Evolutionary conservation across 495 filamentous ascomycete genomes (phyloP).

Genomic region (Aspergillus ellipticus): DNA sequence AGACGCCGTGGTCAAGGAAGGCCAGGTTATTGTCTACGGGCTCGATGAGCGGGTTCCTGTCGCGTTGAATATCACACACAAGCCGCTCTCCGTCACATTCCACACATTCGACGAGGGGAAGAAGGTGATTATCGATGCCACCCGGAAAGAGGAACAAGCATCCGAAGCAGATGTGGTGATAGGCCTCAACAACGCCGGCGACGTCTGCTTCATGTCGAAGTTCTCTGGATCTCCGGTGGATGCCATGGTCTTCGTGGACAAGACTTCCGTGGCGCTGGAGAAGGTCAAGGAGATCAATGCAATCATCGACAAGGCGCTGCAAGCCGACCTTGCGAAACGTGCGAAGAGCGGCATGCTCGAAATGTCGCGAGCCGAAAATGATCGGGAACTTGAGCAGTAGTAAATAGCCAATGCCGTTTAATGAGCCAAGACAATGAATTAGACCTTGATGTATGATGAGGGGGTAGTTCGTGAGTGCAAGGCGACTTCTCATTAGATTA

Average conservation of each 20-base stretch:
- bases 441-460: constrained; percentile 10
- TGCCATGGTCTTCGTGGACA: constrained; percentile 68
- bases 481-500: no score
- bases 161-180: constrained; percentile 80
- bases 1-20: constrained; percentile 79
- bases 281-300: constrained; percentile 77
- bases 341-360: constrained; percentile 71
- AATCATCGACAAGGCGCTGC: constrained; percentile 65
- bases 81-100: constrained; percentile 83
- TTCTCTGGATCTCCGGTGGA: constrained; percentile 76
- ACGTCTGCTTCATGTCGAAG: constrained; percentile 89
- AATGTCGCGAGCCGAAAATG: constrained; percentile 83
- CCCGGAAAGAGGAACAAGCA: constrained; percentile 78
- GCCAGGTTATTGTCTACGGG: constrained; percentile 74
- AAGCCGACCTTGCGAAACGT: constrained; percentile 70
- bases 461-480: no score
- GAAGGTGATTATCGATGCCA: constrained; percentile 71
- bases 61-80: constrained; percentile 81
- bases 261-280: constrained; percentile 61
- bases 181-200: constrained; percentile 81
- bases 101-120: constrained; percentile 70
- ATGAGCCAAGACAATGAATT: neutral
- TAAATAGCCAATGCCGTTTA: neutral
- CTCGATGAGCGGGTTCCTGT: constrained; percentile 86
- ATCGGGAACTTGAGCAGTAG: constrained; percentile 25